Percentiles rank a stretch among this genome's conserved stretches.
These are phyloP conservation scores for Davidsoniella eucalypti DNA, from an alignment of 2,329 filamentous ascomycete species.

Conservation along the genomic window DNA sequence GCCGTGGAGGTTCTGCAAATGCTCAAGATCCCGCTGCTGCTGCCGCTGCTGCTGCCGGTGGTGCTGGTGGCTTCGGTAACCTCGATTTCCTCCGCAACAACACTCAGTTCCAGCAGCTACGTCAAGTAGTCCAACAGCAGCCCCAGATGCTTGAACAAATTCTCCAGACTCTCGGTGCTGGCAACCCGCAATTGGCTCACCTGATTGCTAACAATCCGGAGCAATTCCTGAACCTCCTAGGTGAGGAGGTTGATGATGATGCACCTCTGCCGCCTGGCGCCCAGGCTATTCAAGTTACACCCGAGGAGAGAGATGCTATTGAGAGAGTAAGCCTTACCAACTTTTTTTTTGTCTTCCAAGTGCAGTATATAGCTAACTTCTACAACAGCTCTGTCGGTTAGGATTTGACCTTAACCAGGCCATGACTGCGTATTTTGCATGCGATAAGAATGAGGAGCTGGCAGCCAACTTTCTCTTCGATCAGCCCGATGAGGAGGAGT, in stretches of 20 bases:
- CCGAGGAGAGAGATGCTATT: constrained; percentile 93
- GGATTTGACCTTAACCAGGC: constrained; percentile 87
- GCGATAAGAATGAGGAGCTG: constrained; percentile 97
- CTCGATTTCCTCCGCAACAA: constrained; percentile 91
- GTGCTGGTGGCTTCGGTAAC: constrained; percentile 47
- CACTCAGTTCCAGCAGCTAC: constrained; percentile 92
- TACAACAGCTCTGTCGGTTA: constrained; percentile 61
- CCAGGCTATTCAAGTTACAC: constrained; percentile 78
- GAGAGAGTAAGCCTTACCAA: constrained; percentile 55
- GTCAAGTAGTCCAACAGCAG: constrained; percentile 92
- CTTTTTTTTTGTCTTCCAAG: background rate
- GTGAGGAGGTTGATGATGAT: constrained; percentile 76
- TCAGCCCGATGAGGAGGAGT: constrained; percentile 72
- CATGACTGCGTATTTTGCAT: constrained; percentile 97
- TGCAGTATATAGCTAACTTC: background rate
- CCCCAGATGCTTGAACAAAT: constrained; percentile 98
- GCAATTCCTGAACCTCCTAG: constrained; percentile 77
- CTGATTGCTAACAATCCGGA: constrained; percentile 85
- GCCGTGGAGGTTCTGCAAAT: constrained; percentile 28
- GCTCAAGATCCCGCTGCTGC: constrained; percentile 25
- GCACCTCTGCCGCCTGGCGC: constrained; percentile 73
- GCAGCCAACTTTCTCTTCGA: constrained; percentile 98
- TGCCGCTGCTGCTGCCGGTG: constrained; percentile 34
- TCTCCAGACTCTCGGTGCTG: constrained; percentile 83
- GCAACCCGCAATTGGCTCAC: constrained; percentile 86